Base-by-base conservation (phyloP, 2,329 filamentous ascomycete species). In the Graphilbum sp. region DNA sequence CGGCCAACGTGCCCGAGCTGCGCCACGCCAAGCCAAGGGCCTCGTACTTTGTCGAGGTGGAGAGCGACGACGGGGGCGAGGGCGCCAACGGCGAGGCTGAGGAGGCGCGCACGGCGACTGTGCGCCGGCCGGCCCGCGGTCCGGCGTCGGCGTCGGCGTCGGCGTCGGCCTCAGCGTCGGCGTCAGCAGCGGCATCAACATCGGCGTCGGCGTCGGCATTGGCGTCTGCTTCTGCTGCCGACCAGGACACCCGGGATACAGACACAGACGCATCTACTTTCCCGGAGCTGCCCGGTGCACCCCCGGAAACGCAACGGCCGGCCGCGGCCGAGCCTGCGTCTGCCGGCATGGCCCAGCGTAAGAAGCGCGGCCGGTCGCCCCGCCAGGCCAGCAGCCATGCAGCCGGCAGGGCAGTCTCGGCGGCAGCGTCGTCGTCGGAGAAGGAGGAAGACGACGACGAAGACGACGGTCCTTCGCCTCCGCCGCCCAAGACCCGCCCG, bases 1-100 rank as follows among this genome's bases (percentile, higher is more conserved):
- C 20, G 3, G 32, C 32, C 32, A 38, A 43, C 20, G 39, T 43
- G n/a, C 43, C 32, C 3, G 34, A 41, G 12, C 43, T 46, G 7
- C 43, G 45, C 4, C 45, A 46, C 15, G 45, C 43, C 1, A 29
- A 33, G 27, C 45, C 43, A 7, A 41, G 36, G 23, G 21, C 32
- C 1, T 45, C 43, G 12, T 46, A 46, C 23, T 21, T 39, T 7
- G 40, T 41, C 1, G 41, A 38, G 7, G 25, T 36, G 1, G 35
- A 39, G 1, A 46, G 45, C 31, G 43, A 37, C 16, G 30, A 32
- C 30, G 30, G 13, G 7, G 30, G 16, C 5, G 41, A 44, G 19
- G 43, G 43, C 17, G 45, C 46, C 5, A 50, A 48, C 5, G 39
- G 52, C 16, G 50, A 50, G 32, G 56, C 56, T 59, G 39, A 7